These are phyloP conservation scores for Niebla homalea DNA, from an alignment of 495 filamentous ascomycete genomes.

Conservation along the genomic window DNA sequence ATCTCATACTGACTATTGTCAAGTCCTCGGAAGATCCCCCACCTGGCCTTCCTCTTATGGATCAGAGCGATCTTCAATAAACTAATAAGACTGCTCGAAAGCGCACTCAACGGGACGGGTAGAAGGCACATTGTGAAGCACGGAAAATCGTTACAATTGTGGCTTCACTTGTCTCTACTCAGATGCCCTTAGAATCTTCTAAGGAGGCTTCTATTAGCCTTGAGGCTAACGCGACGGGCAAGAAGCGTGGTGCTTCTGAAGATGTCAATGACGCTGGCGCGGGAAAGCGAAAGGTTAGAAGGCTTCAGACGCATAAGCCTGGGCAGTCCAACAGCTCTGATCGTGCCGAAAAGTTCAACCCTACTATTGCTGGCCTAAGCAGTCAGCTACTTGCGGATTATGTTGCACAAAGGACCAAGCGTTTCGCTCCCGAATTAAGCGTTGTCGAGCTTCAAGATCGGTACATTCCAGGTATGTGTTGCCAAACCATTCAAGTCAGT, in stretches of 20 bases:
- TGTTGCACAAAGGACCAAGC: constrained; percentile 59
- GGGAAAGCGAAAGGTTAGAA: constrained; percentile 32
- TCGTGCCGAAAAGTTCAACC: constrained; percentile 57
- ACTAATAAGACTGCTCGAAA: too few species aligned
- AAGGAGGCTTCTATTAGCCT: too few species aligned
- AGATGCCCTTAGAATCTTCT: too few species aligned
- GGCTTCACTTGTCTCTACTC: too few species aligned
- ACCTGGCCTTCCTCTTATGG: too few species aligned
- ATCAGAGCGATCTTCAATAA: too few species aligned
- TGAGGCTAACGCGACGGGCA: neutral
- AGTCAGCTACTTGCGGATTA: constrained; percentile 73
- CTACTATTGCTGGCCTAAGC: constrained; percentile 70
- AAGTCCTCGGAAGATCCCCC: too few species aligned
- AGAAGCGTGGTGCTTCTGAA: constrained; percentile 2
- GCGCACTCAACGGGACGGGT: too few species aligned
- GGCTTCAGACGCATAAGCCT: constrained; percentile 34
- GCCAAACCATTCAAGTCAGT: constrained; percentile 4
- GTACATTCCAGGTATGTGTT: constrained; percentile 56
- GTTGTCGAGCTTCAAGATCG: constrained; percentile 70
- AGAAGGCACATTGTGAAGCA: too few species aligned
- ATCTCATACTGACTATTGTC: too few species aligned
- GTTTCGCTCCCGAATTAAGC: constrained; percentile 68
- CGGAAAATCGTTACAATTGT: too few species aligned
- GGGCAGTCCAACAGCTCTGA: constrained; percentile 47
- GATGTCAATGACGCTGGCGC: neutral